Base-by-base conservation (phyloP, 2,329 filamentous ascomycete species). In the Xylariaceae sp. region DNA sequence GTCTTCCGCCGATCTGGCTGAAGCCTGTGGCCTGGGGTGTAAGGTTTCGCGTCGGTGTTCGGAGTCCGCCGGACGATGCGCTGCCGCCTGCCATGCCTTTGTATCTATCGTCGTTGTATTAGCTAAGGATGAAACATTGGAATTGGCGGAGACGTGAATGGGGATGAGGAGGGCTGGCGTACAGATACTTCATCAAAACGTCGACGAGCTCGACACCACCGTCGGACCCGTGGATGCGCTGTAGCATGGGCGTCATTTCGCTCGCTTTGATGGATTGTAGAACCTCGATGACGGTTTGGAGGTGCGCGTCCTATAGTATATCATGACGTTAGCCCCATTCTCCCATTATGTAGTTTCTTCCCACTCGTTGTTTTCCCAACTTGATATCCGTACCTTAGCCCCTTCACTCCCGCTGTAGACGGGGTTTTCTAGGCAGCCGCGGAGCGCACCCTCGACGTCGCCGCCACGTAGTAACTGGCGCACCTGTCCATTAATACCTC, bases 171-270 rank as follows among this genome's bases (percentile, higher is more conserved):
- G 33, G 31, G 45, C 42, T 22, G 18, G 78, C 88, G 66, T 83
- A 97, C 85, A 97, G 78, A 74, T 97, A 99, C 77, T 99, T 99
- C 89, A 96, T 96, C 70, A 99, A 76, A 47, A 93, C 90, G 71
- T 99, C 94, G 61, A 96, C 76, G 55, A 89, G 81, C 73, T 97
- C 94, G 56, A 83, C 84, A 28, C 94, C 94, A 56, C 89, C 89
- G 46, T 88, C 83, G 11, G 86, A 84, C 54, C 76, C 77, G 74
- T 94, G 91, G 66, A 97, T 88, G 52, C 86, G 83, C 73, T 87
- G 84, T 61, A 99, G 77, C 65, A 97, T 84, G 13, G 90, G 88
- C 58, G 86, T 90, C 89, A 97, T 97, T 63, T 99, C 94, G 63
- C 89, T 89, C 67, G 94, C 91, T 70, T 96, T 92, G 74, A 97